Evolutionary conservation across 2,329 filamentous ascomycete species (phyloP).

Genomic region (Phyllosticta citrichinensis): DNA sequence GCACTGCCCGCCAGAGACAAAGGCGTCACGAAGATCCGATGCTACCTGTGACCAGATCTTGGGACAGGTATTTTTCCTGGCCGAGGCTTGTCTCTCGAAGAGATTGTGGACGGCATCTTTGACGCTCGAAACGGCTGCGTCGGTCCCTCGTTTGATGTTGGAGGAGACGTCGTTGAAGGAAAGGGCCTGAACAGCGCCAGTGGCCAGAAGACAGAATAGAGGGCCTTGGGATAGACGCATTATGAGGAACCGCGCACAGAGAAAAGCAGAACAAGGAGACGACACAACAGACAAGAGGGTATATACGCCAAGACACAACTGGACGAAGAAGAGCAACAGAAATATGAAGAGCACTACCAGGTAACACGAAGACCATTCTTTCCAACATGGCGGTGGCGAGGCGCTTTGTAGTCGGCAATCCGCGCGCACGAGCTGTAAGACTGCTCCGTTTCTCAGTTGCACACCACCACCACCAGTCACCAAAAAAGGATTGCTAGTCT

Average conservation of each 20-base stretch:
- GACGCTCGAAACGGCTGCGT: neutral
- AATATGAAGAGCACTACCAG: neutral
- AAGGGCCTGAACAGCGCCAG: conserved; percentile 3
- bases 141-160: neutral
- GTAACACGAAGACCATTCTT: neutral
- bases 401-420: neutral
- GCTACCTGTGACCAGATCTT: conserved; percentile 18
- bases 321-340: neutral
- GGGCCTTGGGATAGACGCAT: conserved; percentile 5
- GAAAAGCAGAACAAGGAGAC: neutral
- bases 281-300: neutral
- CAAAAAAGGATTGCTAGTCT: neutral
- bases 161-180: conserved; percentile 6
- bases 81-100: conserved; percentile 1
- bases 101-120: conserved; percentile 5
- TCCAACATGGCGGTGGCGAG: neutral
- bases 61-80: conserved; percentile 14
- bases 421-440: neutral
- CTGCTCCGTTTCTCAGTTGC: neutral
- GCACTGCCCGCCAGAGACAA: conserved; percentile 16
- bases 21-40: conserved; percentile 15
- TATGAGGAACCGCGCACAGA: neutral
- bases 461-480: neutral
- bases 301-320: neutral
- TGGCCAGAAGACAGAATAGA: neutral